Conservation (phyloP, 257 asterid genomes). For the Sherardia arvensis region DNA sequence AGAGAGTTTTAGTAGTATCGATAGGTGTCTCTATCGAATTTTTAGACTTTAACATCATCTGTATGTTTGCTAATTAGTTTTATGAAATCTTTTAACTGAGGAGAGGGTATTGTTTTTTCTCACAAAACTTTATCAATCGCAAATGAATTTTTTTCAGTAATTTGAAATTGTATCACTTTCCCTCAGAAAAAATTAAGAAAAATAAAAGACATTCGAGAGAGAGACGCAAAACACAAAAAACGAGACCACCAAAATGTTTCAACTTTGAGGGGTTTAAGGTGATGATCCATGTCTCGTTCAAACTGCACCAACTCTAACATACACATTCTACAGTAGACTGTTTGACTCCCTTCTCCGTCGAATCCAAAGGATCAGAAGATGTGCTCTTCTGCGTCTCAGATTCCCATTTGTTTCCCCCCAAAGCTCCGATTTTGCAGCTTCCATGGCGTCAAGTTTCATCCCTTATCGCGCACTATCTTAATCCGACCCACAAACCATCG, state of each 20-base stretch:
- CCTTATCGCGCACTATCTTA: conserved; percentile 26
- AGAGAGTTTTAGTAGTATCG: too few species aligned
- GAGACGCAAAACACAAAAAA: neutral
- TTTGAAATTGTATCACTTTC: too few species aligned
- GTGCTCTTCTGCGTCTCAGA: conserved; percentile 46
- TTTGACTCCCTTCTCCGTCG: neutral
- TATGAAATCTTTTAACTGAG: too few species aligned
- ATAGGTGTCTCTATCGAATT: too few species aligned
- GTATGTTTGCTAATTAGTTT: too few species aligned
- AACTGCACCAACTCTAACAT: neutral
- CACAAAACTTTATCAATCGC: too few species aligned
- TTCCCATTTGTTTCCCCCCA: conserved; percentile 33
- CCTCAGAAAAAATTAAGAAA: too few species aligned
- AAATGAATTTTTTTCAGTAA: too few species aligned
- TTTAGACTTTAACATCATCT: too few species aligned
- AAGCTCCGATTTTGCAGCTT: conserved; percentile 25
- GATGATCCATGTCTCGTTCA: neutral
- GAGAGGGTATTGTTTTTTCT: too few species aligned
- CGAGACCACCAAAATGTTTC: neutral
- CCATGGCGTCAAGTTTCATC: conserved; percentile 20
- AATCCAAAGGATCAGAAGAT: conserved; percentile 12
- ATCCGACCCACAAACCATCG: conserved; percentile 29
- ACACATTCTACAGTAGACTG: neutral
- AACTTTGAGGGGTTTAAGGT: neutral
- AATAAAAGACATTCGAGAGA: too few species aligned